These are phyloP conservation scores for Cladosporium cucumerinum DNA, from an alignment of 2,329 filamentous ascomycete genomes.

Conservation along the genomic window DNA sequence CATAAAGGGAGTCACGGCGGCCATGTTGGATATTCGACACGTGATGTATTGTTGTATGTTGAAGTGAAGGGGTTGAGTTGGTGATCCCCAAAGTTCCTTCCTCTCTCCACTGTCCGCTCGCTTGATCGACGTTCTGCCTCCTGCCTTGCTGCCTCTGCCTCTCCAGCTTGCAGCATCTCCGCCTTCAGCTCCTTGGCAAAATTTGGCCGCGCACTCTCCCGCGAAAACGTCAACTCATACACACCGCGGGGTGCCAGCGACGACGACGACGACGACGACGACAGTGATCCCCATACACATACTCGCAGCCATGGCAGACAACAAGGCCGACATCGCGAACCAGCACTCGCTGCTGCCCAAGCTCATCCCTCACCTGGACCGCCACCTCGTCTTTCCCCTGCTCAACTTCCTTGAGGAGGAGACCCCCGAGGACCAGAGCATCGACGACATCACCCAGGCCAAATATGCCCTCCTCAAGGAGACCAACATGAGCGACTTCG, in stretches of 20 bases:
- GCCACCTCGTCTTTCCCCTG: conserved; percentile 93
- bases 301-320: conserved; percentile 39
- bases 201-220: conserved; percentile 9
- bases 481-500: conserved; percentile 99
- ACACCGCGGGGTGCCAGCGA: conserved; percentile 8
- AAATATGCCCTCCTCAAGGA: conserved; percentile 94
- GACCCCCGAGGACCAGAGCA: conserved; percentile 73
- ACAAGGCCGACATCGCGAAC: conserved; percentile 51
- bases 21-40: conserved; percentile 31
- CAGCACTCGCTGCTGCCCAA: conserved; percentile 81
- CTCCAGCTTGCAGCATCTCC: conserved; percentile 1
- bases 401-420: conserved; percentile 85
- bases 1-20: conserved; percentile 33
- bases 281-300: conserved; percentile 6
- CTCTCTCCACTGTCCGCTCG: conserved; percentile 25
- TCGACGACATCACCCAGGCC: conserved; percentile 71
- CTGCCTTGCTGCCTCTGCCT: not conserved
- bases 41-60: conserved; percentile 22
- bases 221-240: conserved; percentile 12
- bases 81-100: conserved; percentile 27
- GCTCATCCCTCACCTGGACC: conserved; percentile 86
- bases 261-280: conserved; percentile 22
- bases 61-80: conserved; percentile 20
- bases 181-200: conserved; percentile 3
- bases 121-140: not conserved